phyloP scores from a whole-genome alignment of 2,329 filamentous ascomycete species.

The Nothopassalora personata region DNA sequence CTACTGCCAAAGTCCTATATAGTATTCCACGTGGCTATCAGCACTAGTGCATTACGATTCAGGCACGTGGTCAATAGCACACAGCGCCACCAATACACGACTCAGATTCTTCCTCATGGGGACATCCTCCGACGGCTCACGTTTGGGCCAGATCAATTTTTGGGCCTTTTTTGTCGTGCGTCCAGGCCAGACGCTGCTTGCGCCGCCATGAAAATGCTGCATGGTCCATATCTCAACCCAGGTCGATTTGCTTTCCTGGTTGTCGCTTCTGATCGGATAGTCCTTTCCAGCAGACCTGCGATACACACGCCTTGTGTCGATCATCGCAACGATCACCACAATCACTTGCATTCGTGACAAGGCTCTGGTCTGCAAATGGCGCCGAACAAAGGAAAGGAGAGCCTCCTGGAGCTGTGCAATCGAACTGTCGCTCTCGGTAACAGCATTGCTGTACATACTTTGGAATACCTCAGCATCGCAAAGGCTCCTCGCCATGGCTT shows the following conservation, averaged over 20 bases:
- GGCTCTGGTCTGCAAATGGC: conserved; percentile 12
- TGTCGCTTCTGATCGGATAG: not conserved
- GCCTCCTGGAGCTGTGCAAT: conserved; percentile 50
- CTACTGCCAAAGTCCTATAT: not conserved
- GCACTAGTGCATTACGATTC: not conserved
- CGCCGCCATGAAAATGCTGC: not conserved
- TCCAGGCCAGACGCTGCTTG: not conserved
- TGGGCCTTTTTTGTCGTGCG: not conserved
- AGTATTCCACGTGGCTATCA: not conserved
- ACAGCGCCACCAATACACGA: not conserved
- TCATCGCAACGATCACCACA: not conserved
- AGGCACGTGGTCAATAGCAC: not conserved
- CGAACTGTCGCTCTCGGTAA: conserved; percentile 57
- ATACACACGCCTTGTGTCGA: not conserved
- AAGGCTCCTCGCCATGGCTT: conserved; percentile 53
- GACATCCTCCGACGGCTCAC: not conserved
- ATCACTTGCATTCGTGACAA: not conserved
- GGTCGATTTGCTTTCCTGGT: not conserved
- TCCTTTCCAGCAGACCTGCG: not conserved
- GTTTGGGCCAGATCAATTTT: not conserved
- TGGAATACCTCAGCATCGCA: conserved; percentile 57
- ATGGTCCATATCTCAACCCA: not conserved
- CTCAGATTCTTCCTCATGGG: not conserved
- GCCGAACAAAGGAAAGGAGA: conserved; percentile 32
- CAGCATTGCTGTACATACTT: conserved; percentile 59